phyloP scores from a whole-genome alignment of 768 basidiomycete genomes.

The Podaxis pistillaris region DNA sequence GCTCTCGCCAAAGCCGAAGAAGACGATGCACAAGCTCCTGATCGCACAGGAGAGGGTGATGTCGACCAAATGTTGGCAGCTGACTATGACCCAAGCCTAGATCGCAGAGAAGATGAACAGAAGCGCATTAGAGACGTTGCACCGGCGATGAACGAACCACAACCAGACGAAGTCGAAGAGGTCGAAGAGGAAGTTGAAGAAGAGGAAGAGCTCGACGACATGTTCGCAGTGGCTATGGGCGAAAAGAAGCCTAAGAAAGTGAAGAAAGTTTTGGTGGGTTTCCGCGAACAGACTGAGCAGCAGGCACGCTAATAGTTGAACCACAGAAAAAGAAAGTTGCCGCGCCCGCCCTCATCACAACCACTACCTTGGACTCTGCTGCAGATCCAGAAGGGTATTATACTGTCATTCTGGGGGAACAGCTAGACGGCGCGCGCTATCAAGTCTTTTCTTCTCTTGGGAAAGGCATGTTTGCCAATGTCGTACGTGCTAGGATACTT shows the following conservation, averaged over 20 bases:
- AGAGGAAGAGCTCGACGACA: constrained; percentile 90
- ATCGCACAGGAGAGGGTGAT: constrained; percentile 35
- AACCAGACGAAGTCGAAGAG: constrained; percentile 48
- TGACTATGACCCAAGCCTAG: constrained; percentile 81
- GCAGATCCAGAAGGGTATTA: constrained; percentile 97
- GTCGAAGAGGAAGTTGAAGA: constrained; percentile 66
- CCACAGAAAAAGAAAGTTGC: constrained; percentile 38
- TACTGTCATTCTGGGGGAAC: constrained; percentile 89
- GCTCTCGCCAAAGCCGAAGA: constrained; percentile 67
- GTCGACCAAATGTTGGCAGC: constrained; percentile 83
- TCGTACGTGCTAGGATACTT: constrained; percentile 85
- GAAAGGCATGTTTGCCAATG: constrained; percentile 98
- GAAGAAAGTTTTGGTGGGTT: constrained; percentile 49
- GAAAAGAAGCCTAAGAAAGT: constrained; percentile 61
- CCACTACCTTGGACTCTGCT: constrained; percentile 78
- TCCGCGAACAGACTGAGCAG: not conserved
- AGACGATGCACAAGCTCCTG: constrained; percentile 44
- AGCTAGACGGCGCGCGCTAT: constrained; percentile 88
- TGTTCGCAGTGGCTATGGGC: constrained; percentile 73
- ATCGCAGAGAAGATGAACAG: constrained; percentile 82
- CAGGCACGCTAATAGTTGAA: not conserved
- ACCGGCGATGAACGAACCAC: constrained; percentile 30
- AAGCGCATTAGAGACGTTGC: constrained; percentile 38
- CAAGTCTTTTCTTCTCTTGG: constrained; percentile 95
- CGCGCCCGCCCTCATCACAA: constrained; percentile 66